Evolutionary conservation across 352 stramenopile species (phyloP).

Genomic region (Globisporangium nagaii): DNA sequence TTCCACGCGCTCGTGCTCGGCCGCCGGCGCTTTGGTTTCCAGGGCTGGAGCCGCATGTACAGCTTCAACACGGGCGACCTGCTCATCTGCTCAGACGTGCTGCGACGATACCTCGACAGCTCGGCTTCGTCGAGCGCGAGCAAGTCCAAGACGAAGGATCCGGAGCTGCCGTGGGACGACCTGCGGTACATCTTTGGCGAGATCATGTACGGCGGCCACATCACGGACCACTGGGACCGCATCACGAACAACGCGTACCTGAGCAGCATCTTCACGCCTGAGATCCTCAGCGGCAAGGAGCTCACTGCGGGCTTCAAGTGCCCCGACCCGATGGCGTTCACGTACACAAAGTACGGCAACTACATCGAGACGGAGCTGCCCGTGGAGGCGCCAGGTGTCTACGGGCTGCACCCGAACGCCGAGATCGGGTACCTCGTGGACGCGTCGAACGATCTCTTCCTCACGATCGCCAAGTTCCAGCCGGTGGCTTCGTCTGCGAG

Average conservation of each 20-base stretch:
- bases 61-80: conserved; percentile 94
- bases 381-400: conserved; percentile 58
- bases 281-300: conserved; percentile 46
- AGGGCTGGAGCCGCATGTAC: conserved; percentile 92
- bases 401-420: conserved; percentile 75
- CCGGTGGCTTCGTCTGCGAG: conserved; percentile 33
- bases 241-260: conserved; percentile 82
- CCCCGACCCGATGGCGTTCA: conserved; percentile 58
- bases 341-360: conserved; percentile 93
- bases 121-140: neutral
- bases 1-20: conserved; percentile 92
- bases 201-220: conserved; percentile 89
- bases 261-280: conserved; percentile 52
- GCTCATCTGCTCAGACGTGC: conserved; percentile 87
- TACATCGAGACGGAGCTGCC: conserved; percentile 68
- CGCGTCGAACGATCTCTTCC: conserved; percentile 81
- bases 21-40: conserved; percentile 83
- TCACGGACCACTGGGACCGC: conserved; percentile 81
- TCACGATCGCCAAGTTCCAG: conserved; percentile 83
- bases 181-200: conserved; percentile 90
- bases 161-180: conserved; percentile 68
- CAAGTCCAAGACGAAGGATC: conserved; percentile 17
- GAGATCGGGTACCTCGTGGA: conserved; percentile 77
- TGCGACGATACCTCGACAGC: conserved; percentile 63
- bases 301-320: conserved; percentile 73